phyloP scores from a whole-genome alignment of 805 yeast species.

The Teunomyces atbi region DNA sequence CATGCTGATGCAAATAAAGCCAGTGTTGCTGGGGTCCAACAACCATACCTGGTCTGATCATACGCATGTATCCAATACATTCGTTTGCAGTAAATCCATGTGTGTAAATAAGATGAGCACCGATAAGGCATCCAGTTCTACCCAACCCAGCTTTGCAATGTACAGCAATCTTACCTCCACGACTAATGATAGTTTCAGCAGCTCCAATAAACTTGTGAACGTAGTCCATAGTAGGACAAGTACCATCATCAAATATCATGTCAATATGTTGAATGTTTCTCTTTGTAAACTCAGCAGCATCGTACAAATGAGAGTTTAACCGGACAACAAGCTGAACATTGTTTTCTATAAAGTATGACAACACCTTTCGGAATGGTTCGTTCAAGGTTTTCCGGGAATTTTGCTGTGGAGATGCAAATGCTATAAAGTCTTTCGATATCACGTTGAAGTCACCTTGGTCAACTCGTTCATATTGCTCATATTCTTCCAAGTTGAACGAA shows the following conservation, averaged over 20 bases:
- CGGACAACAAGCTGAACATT: constrained; percentile 89
- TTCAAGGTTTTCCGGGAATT: constrained; percentile 48
- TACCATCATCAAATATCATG: constrained; percentile 97
- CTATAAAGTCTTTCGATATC: constrained; percentile 89
- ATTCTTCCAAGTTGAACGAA: constrained; percentile 84
- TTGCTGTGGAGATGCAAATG: constrained; percentile 96
- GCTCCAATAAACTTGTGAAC: constrained; percentile 94
- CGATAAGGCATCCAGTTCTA: constrained; percentile 95
- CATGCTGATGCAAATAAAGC: constrained; percentile 94
- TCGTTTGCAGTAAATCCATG: constrained; percentile 97
- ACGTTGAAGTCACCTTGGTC: constrained; percentile 96
- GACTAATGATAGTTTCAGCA: constrained; percentile 80
- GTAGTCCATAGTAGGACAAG: constrained; percentile 92
- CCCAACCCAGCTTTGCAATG: constrained; percentile 99
- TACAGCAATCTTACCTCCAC: constrained; percentile 95
- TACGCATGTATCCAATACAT: constrained; percentile 94
- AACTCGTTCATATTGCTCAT: constrained; percentile 91
- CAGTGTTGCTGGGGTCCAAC: constrained; percentile 99
- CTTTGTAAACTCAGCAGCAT: constrained; percentile 76
- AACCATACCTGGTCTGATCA: constrained; percentile 99
- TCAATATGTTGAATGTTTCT: constrained; percentile 87
- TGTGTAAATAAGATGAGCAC: constrained; percentile 93
- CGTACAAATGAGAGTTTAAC: constrained; percentile 87
- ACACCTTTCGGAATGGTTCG: constrained; percentile 78
- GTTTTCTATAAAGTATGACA: constrained; percentile 68